Evolutionary conservation across 192 early-diverging fungal species (phyloP), one percentile per base, ranked within the genome.

Genomic region (Paraglomus occultum): DNA sequence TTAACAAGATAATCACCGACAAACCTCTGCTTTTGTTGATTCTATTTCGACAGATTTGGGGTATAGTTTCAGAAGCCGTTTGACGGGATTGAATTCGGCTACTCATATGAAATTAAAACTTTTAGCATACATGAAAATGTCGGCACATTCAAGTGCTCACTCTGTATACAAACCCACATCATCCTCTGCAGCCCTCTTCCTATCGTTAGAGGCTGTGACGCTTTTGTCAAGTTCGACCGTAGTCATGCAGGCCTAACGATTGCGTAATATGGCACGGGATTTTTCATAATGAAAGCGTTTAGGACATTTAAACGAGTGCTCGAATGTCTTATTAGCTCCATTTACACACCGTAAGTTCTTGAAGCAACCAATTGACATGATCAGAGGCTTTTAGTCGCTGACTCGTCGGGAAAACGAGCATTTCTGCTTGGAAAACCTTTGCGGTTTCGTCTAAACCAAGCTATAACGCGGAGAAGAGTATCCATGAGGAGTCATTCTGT

Each of bases 1-100:
- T 31, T 31, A 31, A 31, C 31, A 31, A 31, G 31, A 31, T 31
- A 31, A 31, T 31, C 31, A 31, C 31, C 31, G 4, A 66, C 40
- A 18, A 51, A 68, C 66, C 66, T 68, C 66, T 23, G 52, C 52
- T 22, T 68, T 49, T 10, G 66, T 68, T 15, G 66, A 39, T 44
- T 40, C 43, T 7, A 68, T 68, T 55, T 68, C 51, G 45, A 55
- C 66, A 15, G 31, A n/a, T 54, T 68, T 51, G 17, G 66, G 17
- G 46, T 44, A 20, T 15, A 68, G 53, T 68, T 44, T 55, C 46
- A 55, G 51, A 54, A 68, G 40, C 55, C 40, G 39, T 55, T 68
- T 68, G 7, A 44, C 51, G 3, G 43, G 51, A 12, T 55, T 68
- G 8, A 31, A 31, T 31, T 31, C 31, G 31, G 31, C 31, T 31